Base-by-base conservation (phyloP, 768 basidiomycete species). In the Naematelia aurantialba region DNA sequence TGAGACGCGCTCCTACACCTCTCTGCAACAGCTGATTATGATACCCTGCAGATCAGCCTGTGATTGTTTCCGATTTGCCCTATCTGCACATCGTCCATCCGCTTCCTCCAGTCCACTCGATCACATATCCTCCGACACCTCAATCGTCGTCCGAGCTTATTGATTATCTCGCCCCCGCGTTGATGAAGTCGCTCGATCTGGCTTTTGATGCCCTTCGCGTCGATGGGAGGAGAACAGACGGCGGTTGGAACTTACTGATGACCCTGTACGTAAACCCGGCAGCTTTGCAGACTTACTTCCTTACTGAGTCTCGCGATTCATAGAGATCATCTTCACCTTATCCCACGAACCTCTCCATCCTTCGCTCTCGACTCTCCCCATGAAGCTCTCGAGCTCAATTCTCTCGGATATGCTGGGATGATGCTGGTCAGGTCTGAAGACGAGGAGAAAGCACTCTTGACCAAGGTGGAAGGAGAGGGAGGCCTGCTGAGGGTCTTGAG, bases 371-470 rank as follows among this genome's bases (percentile, higher is more conserved):
- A 67, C 1, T 12, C 52, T 29, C 52, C 60, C 4, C 55, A 63
- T 26, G 39, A 58, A 50, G 42, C 57, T 55, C 69, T 97, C 25
- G 83, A 84, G 67, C 81, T 97, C 45, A 96, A 97, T 75, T 83
- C 93, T 46, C 81, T 96, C 49, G 93, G 89, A 13, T 96, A 87
- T 73, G 88, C 90, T 5, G 93, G 93, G 0, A 85, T 89, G 86
- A 67, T 96, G 61, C 83, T 96, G 55, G 90, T 89, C 24, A 90
- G 88, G 80, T 90, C 87, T 62, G 84, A 87, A 55, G 81, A 81
- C 19, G 90, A 93, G 78, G 74, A 90, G 51, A 83, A 85, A 56
- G 83, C 81, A 1, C 82, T 96, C 44, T 83, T 83, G 75, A 76
- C 79, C 58, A 85, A 60, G 1, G 65, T 67, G 5, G 58, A 69